Base-by-base conservation (phyloP, 176 grass and related monocot genomes). In the Bolboschoenus planiculmis region DNA sequence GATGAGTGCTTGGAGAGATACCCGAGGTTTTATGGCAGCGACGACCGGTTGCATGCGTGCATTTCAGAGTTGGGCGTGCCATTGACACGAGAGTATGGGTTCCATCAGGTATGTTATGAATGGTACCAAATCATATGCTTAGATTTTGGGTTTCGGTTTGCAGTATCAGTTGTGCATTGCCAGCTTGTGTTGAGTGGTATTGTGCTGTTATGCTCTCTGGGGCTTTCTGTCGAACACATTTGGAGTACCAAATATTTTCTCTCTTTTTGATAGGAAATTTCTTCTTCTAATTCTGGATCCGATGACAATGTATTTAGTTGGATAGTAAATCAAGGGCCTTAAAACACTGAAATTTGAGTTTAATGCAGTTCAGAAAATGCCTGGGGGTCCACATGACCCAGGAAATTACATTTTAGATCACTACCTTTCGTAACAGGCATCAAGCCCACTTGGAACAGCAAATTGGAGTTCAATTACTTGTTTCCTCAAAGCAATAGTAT, bases 11-110 rank as follows among this genome's bases (percentile, higher is more conserved):
- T 99, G 30, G 89, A 95, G 91, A 91, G 92, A 84, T 99, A 95
- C 80, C 96, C 96, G 43, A 91, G 51, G 84, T 83, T 99, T 39
- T 99, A 99, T 21, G 96, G 96, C 48, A 95, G 92, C 31, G 93
- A 99, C 70, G 96, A 99, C 59, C 90, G 92, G n/a, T 88, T 99
- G 76, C 96, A 99, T 80, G 96, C 96, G 33, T 99, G 96, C 83
- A 95, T 99, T 63, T 90, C 96, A 1, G 93, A 99, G 84, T 90
- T 99, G 50, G 96, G 96, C 15, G 89, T 95, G 34, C 96, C 96
- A 29, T 79, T 99, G 20, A 84, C 91, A 5, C 89, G 92, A 34
- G 96, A 99, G 40, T 86, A 90, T 23, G 96, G 92, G 10, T 95
- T 99, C 70, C 96, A 99, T 85, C 96, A 99, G 96, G 96, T 99